Conservation (phyloP, 179 eudicot species). For the Spinacia oleracea region DNA sequence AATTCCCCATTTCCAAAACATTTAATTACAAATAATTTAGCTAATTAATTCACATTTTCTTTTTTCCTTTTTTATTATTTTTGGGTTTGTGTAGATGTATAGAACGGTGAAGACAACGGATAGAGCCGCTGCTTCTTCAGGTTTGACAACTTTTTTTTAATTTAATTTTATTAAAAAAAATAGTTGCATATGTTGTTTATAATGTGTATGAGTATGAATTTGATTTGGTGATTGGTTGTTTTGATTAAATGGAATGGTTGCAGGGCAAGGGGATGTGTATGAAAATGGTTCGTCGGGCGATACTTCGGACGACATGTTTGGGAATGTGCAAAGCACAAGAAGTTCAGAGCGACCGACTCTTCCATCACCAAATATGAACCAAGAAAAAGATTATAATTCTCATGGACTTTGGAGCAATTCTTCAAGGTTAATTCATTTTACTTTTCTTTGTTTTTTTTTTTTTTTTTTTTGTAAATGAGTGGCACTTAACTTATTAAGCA, state of each 20-base stretch:
- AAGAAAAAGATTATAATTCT: conserved; percentile 43
- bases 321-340: conserved; percentile 39
- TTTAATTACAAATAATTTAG: neutral
- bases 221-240: neutral
- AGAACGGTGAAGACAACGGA: conserved; percentile 95
- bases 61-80: neutral
- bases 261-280: conserved; percentile 58
- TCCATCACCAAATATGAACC: conserved; percentile 30
- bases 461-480: too few relatives aligned
- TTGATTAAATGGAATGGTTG: neutral
- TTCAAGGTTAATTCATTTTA: conserved; percentile 49
- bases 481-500: too few relatives aligned
- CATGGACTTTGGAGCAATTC: conserved; percentile 73
- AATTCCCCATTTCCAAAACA: neutral
- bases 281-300: conserved; percentile 79
- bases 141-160: conserved; percentile 26
- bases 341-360: conserved; percentile 39
- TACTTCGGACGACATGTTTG: conserved; percentile 69
- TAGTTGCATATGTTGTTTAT: neutral
- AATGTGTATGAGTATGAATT: neutral
- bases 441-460: too few relatives aligned
- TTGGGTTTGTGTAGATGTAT: conserved; percentile 41
- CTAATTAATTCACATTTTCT: neutral
- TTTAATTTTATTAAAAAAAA: too few relatives aligned
- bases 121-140: conserved; percentile 79